phyloP scores from a whole-genome alignment of 148 eudicot genomes.

The Nepenthes mirabilis region DNA sequence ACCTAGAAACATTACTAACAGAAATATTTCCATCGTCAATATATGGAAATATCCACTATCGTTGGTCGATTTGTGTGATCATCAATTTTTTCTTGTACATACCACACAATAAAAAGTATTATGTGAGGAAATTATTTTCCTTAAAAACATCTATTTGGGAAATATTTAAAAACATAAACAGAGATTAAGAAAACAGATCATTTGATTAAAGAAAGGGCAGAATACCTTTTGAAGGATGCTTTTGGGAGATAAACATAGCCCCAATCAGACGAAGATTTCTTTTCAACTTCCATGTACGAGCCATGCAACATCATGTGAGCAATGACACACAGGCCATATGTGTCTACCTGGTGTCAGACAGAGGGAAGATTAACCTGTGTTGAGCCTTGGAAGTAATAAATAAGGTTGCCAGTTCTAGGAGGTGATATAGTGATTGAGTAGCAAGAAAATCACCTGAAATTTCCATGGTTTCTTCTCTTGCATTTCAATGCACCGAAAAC shows the following conservation, averaged over 20 bases:
- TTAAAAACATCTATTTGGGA: not conserved
- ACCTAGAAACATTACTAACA: too few species aligned
- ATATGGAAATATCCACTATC: too few species aligned
- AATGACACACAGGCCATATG: slow-evolving; percentile 80
- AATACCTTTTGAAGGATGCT: slow-evolving; percentile 57
- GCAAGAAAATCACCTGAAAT: slow-evolving; percentile 45
- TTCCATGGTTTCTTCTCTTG: slow-evolving; percentile 82
- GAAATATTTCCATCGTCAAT: too few species aligned
- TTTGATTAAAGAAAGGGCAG: not conserved
- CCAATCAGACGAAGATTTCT: slow-evolving; percentile 43
- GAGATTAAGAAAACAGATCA: not conserved
- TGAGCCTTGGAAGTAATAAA: not conserved
- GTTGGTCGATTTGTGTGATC: too few species aligned
- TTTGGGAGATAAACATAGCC: slow-evolving; percentile 42
- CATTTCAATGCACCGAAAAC: slow-evolving; percentile 88
- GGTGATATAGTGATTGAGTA: not conserved
- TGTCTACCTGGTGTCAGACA: slow-evolving; percentile 47
- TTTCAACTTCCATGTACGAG: slow-evolving; percentile 68
- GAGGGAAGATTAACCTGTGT: not conserved
- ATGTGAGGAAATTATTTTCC: too few species aligned
- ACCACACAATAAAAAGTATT: too few species aligned
- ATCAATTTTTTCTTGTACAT: too few species aligned
- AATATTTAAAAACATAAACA: not conserved
- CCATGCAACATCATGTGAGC: slow-evolving; percentile 93
- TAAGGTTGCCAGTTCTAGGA: not conserved